These are phyloP conservation scores for Abrus pulchellus DNA, from an alignment of 306 rosid genomes.

Conservation along the genomic window DNA sequence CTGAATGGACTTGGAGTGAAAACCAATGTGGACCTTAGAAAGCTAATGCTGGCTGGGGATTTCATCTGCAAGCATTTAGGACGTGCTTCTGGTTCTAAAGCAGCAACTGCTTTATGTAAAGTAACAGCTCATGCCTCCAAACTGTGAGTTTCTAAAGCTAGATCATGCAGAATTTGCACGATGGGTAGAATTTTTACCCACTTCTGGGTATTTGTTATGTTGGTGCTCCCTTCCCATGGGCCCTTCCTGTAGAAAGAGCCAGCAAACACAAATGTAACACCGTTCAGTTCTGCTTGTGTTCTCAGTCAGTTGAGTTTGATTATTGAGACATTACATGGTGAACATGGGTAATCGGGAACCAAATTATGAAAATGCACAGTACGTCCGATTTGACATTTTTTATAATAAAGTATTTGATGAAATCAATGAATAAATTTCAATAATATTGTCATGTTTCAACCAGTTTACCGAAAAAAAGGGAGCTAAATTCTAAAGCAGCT, in stretches of 20 bases:
- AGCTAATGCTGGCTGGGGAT: slow-evolving; percentile 84
- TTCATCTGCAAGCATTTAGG: slow-evolving; percentile 85
- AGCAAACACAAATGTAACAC: slow-evolving; percentile 25
- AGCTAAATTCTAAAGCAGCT: neutral
- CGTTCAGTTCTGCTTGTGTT: slow-evolving; percentile 44
- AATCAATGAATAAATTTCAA: neutral
- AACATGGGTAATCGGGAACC: slow-evolving; percentile 16
- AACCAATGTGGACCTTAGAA: slow-evolving; percentile 75
- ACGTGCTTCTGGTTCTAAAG: slow-evolving; percentile 78
- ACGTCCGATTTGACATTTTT: neutral
- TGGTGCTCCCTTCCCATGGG: slow-evolving; percentile 29
- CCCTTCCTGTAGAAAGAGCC: neutral
- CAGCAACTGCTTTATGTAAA: slow-evolving; percentile 77
- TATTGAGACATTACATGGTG: slow-evolving; percentile 39
- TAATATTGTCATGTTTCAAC: slow-evolving; percentile 33
- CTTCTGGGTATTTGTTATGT: slow-evolving; percentile 19
- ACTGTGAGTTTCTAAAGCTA: slow-evolving; percentile 61
- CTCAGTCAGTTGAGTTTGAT: slow-evolving; percentile 27
- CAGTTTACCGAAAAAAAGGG: slow-evolving; percentile 4
- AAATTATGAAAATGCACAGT: slow-evolving; percentile 8
- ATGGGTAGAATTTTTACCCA: slow-evolving; percentile 25
- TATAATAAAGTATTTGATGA: too few relatives aligned
- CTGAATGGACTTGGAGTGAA: slow-evolving; percentile 82
- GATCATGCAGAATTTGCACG: slow-evolving; percentile 28
- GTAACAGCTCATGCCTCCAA: slow-evolving; percentile 64